A percentile compares a stretch with the other conserved stretches of the same genome.
phyloP scores from a whole-genome alignment of 2,329 filamentous ascomycete genomes.

The Fusarium secorum region DNA sequence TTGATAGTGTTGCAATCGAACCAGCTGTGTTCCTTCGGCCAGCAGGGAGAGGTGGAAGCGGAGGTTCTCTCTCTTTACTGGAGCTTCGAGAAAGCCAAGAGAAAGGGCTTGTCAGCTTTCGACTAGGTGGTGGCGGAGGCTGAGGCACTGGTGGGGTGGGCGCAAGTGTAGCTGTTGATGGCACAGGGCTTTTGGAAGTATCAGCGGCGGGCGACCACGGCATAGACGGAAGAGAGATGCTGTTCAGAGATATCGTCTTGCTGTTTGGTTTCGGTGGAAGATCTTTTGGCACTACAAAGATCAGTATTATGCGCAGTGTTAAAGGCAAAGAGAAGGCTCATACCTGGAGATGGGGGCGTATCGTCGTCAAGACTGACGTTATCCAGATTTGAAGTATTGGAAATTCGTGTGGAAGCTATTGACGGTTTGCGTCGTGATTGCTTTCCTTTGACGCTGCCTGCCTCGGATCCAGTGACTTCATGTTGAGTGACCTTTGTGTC shows the following conservation, averaged over 20 bases:
- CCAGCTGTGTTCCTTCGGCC: slow-evolving; percentile 76
- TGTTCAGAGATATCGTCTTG: slow-evolving; percentile 70
- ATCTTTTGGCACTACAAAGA: slow-evolving; percentile 43
- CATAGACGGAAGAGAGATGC: slow-evolving; percentile 76
- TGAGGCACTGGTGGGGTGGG: slow-evolving; percentile 44
- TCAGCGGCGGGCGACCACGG: slow-evolving; percentile 72
- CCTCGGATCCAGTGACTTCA: slow-evolving; percentile 23
- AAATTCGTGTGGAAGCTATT: slow-evolving; percentile 54
- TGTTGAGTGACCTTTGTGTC: slow-evolving; percentile 24
- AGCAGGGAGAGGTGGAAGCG: slow-evolving; percentile 63
- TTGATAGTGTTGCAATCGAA: slow-evolving; percentile 79
- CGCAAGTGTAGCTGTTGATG: slow-evolving; percentile 44
- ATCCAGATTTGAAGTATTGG: slow-evolving; percentile 59
- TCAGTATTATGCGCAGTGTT: slow-evolving; percentile 28
- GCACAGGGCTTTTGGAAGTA: slow-evolving; percentile 55
- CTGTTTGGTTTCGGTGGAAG: slow-evolving; percentile 51
- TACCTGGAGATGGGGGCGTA: slow-evolving; percentile 45
- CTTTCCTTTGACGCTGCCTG: slow-evolving; percentile 25
- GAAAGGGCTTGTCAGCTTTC: slow-evolving; percentile 89
- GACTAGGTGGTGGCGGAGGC: slow-evolving; percentile 53
- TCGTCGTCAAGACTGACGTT: slow-evolving; percentile 73
- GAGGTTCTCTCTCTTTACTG: slow-evolving; percentile 61
- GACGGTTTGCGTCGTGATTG: slow-evolving; percentile 48
- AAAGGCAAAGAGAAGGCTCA: neutral
- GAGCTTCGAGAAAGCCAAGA: slow-evolving; percentile 80